Evolutionary conservation across 768 basidiomycete species (phyloP).

Genomic region (Tubosaeta sp.): DNA sequence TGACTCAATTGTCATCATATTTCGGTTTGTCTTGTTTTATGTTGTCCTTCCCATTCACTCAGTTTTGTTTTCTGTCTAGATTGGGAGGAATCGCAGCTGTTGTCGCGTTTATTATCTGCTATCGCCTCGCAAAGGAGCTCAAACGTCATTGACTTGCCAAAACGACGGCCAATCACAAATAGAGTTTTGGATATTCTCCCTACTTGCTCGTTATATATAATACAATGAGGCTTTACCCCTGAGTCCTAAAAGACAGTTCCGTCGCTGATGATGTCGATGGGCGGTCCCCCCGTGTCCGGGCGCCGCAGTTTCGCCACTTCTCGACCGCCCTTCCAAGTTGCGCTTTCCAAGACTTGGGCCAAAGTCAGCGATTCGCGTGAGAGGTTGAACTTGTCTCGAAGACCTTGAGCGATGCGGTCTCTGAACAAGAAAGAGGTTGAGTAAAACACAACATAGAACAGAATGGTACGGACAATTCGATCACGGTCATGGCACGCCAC

Average conservation of each 20-base stretch:
- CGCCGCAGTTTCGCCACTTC: constrained; percentile 83
- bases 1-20: constrained; percentile 77
- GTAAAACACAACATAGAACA: not conserved
- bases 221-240: not conserved
- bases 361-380: constrained; percentile 55
- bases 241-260: constrained; percentile 66
- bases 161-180: not conserved
- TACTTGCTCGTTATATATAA: not conserved
- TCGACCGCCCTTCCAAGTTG: constrained; percentile 95
- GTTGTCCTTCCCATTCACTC: not conserved
- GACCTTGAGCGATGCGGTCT: constrained; percentile 71
- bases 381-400: constrained; percentile 57
- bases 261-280: constrained; percentile 82
- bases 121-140: constrained; percentile 51
- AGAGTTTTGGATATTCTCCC: not conserved
- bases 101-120: constrained; percentile 52
- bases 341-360: constrained; percentile 88
- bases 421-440: constrained; percentile 33
- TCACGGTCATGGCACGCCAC: constrained; percentile 95
- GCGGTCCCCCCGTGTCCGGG: constrained; percentile 72
- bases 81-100: constrained; percentile 53
- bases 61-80: constrained; percentile 26
- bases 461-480: constrained; percentile 62
- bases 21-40: constrained; percentile 45
- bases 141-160: constrained; percentile 25